phyloP scores from a whole-genome alignment of 305 asterid species.

The Solanum hybrid region DNA sequence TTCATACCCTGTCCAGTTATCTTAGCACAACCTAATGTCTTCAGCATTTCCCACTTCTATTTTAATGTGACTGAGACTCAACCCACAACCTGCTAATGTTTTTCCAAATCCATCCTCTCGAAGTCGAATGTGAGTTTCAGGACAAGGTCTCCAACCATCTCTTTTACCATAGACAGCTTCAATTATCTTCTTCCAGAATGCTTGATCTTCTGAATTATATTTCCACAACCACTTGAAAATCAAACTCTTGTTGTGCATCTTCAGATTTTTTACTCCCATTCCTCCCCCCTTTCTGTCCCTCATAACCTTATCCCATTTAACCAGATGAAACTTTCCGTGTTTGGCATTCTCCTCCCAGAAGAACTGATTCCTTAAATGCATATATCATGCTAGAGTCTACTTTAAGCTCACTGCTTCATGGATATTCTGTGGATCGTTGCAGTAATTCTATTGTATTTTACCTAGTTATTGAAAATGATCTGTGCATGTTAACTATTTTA shows the following conservation, averaged over 20 bases:
- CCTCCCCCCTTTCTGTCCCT: not conserved
- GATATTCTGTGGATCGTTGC: not conserved
- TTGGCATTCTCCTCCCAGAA: not conserved
- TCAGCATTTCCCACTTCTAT: not conserved
- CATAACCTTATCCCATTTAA: not conserved
- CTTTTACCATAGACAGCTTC: not conserved
- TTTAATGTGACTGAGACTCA: not conserved
- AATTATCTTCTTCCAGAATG: not conserved
- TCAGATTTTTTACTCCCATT: not conserved
- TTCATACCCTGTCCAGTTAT: not conserved
- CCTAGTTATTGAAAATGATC: not conserved
- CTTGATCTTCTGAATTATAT: not conserved
- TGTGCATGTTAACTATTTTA: conserved; percentile 12
- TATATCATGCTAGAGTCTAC: conserved; percentile 2
- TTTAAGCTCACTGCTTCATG: not conserved
- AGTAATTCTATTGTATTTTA: not conserved
- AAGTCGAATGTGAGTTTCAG: not conserved
- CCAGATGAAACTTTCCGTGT: not conserved
- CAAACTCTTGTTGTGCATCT: not conserved
- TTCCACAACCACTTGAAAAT: not conserved
- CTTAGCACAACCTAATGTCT: not conserved
- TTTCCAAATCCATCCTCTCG: not conserved
- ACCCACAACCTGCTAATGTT: not conserved
- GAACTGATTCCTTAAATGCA: not conserved
- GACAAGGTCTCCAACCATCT: not conserved